Conservation (phyloP, 306 rosid genomes). For the Cucumis sativus region DNA sequence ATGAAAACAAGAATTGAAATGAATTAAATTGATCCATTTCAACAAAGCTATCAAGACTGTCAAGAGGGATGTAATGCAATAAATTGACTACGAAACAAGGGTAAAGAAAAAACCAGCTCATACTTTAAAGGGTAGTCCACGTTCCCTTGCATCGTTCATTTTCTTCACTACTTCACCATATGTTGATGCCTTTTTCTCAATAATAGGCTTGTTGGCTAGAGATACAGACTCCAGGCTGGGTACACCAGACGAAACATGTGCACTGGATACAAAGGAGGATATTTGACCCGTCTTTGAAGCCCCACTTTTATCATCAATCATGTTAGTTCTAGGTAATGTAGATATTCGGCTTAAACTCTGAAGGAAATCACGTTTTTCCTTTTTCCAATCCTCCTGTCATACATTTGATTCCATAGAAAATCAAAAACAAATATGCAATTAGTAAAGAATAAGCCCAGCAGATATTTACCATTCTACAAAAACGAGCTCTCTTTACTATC, state of each 20-base stretch:
- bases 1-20: not conserved
- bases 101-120: conserved; percentile 8
- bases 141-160: conserved; percentile 77
- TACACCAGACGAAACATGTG: conserved; percentile 41
- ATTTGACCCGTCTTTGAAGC: conserved; percentile 48
- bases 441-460: not conserved
- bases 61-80: not conserved
- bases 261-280: conserved; percentile 34
- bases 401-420: conserved; percentile 19
- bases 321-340: conserved; percentile 71
- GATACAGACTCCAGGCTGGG: conserved; percentile 43
- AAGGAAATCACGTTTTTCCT: conserved; percentile 88
- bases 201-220: conserved; percentile 47
- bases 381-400: conserved; percentile 94
- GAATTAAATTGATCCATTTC: not conserved
- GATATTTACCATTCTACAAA: not conserved
- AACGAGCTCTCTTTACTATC: not conserved
- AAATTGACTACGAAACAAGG: not conserved
- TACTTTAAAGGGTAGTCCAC: conserved; percentile 71
- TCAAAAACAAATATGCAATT: conserved; percentile 13
- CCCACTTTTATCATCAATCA: conserved; percentile 28
- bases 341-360: conserved; percentile 91
- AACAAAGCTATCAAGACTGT: not conserved
- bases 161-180: conserved; percentile 78
- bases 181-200: conserved; percentile 66